These are phyloP conservation scores for Raffaelea deltoideospora DNA, from an alignment of 2,329 filamentous ascomycete species.

Conservation along the genomic window DNA sequence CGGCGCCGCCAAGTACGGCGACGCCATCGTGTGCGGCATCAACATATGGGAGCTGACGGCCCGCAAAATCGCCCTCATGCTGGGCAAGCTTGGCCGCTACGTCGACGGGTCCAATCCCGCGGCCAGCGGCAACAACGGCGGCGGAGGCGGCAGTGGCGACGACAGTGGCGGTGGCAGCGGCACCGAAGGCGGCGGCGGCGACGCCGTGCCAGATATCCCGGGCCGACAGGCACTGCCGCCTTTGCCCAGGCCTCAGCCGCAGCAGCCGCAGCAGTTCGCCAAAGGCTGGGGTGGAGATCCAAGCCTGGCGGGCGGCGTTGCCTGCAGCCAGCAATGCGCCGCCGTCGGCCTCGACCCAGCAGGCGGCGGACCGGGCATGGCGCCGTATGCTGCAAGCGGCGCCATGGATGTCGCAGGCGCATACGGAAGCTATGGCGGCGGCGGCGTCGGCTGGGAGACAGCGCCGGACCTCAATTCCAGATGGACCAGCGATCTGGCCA, in stretches of 20 bases:
- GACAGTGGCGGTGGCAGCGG: not conserved
- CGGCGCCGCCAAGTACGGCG: conserved; percentile 10
- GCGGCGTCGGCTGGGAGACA: conserved; percentile 6
- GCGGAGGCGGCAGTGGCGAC: not conserved
- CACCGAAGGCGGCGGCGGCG: not conserved
- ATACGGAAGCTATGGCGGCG: not conserved
- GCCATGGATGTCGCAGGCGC: not conserved
- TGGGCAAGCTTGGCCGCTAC: conserved; percentile 30
- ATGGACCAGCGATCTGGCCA: conserved; percentile 10
- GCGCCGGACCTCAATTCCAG: too few relatives aligned
- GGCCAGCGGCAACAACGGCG: not conserved
- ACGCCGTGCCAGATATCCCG: not conserved
- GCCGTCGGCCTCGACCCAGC: too few relatives aligned
- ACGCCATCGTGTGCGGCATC: conserved; percentile 18
- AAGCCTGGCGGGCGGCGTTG: too few relatives aligned
- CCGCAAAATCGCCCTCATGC: conserved; percentile 29
- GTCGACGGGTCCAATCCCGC: conserved; percentile 22
- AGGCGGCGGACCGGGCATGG: too few relatives aligned
- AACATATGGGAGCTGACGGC: conserved; percentile 34
- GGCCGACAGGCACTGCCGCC: too few relatives aligned
- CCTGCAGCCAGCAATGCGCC: too few relatives aligned
- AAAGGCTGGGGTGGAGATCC: too few relatives aligned
- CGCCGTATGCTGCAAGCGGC: not conserved
- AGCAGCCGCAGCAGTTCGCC: too few relatives aligned
- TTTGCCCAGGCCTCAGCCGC: too few relatives aligned